A percentile compares a stretch with the other conserved stretches of the same genome.
Evolutionary conservation across 1,284 basidiomycete genomes (phyloP).

Genomic region (Exobasidium rhododendri): DNA sequence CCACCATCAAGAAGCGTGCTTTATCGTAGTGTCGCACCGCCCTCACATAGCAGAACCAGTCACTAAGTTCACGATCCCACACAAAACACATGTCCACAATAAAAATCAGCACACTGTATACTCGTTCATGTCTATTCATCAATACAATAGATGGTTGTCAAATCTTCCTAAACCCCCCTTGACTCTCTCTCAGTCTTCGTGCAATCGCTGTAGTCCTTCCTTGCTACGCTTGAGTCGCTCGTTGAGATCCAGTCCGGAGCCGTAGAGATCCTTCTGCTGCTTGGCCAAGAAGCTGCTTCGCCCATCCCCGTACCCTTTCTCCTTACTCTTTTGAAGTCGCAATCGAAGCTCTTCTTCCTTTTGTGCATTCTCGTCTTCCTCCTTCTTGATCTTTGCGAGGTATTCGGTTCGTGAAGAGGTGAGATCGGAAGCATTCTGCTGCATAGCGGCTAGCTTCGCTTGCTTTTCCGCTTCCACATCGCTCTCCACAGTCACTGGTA

Average conservation of each 20-base stretch:
- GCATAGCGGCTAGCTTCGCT: slow-evolving; percentile 81
- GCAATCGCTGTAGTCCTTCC: slow-evolving; percentile 5
- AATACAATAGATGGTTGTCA: background rate
- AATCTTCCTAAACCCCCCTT: background rate
- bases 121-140: too few relatives aligned
- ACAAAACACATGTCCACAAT: too few relatives aligned
- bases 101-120: too few relatives aligned
- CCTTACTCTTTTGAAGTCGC: slow-evolving; percentile 20
- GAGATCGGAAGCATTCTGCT: slow-evolving; percentile 67
- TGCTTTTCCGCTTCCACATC: slow-evolving; percentile 65
- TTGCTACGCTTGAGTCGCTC: slow-evolving; percentile 2
- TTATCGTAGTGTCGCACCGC: too few relatives aligned
- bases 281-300: slow-evolving; percentile 40
- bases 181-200: background rate
- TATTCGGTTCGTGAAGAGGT: slow-evolving; percentile 61
- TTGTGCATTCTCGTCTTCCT: slow-evolving; percentile 30
- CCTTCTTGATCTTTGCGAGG: slow-evolving; percentile 31
- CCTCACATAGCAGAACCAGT: too few relatives aligned
- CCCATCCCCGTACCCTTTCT: slow-evolving; percentile 26
- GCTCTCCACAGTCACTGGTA: background rate
- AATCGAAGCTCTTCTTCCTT: slow-evolving; percentile 38
- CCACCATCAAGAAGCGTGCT: background rate
- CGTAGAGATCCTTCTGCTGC: slow-evolving; percentile 42
- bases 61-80: too few relatives aligned
- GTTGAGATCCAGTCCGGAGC: slow-evolving; percentile 23